Percentiles rank a stretch among this genome's conserved stretches.
Evolutionary conservation across 2,329 filamentous ascomycete species (phyloP).

Genomic region (Penicillium crustosum): DNA sequence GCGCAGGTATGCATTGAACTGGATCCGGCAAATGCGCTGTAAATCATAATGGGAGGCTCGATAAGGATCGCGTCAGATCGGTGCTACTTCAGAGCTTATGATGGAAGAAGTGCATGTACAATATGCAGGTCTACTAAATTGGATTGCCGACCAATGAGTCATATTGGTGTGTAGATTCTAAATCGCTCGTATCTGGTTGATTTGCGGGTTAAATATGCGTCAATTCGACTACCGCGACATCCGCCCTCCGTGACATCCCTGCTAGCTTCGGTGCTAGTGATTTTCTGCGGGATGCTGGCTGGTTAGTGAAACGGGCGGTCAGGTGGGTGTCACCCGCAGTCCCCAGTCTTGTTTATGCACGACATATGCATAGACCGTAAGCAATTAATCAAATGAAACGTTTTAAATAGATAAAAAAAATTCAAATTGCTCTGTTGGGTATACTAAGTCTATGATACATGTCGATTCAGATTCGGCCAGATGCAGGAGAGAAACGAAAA

Average conservation of each 20-base stretch:
- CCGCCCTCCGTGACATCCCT: constrained; percentile 5
- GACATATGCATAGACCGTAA: constrained; percentile 20
- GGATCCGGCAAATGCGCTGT: background rate
- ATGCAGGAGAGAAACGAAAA: constrained; percentile 19
- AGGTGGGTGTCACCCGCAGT: constrained; percentile 15
- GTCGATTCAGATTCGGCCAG: constrained; percentile 31
- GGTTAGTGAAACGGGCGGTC: constrained; percentile 19
- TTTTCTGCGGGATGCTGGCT: background rate
- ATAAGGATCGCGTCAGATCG: constrained; percentile 16
- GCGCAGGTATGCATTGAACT: background rate
- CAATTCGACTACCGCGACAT: constrained; percentile 9
- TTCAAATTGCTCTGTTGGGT: constrained; percentile 34
- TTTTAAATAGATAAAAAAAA: constrained; percentile 9
- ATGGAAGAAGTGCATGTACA: background rate
- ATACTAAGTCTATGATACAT: constrained; percentile 44
- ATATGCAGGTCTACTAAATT: background rate
- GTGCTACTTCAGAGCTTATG: constrained; percentile 3
- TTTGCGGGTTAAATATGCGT: background rate
- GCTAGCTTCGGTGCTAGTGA: constrained; percentile 3
- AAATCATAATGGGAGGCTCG: constrained; percentile 7
- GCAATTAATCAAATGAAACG: constrained; percentile 5
- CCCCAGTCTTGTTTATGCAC: constrained; percentile 19
- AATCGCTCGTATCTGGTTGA: background rate
- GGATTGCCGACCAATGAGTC: background rate
- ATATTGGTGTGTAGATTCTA: background rate